Evolutionary conservation across 257 asterid genomes (phyloP).

Genomic region (Gardenia jasminoides): DNA sequence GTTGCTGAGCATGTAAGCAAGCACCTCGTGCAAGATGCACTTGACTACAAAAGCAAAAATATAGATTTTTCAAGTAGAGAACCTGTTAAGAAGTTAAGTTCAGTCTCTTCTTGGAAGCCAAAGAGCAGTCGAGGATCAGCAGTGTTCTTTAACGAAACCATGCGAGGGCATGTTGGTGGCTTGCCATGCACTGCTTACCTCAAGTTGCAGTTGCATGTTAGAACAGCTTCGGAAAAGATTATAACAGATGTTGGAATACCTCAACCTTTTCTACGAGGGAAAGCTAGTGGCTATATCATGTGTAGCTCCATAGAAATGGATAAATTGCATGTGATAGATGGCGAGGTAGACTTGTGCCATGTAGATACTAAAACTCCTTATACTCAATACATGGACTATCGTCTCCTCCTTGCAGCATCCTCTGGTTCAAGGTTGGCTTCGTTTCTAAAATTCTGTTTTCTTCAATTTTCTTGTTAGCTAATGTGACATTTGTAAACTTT

Average conservation of each 20-base stretch:
- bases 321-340: conserved; percentile 38
- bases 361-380: conserved; percentile 48
- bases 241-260: too few relatives aligned
- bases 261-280: conserved; percentile 30
- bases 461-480: neutral
- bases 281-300: conserved; percentile 43
- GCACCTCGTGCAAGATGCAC: conserved; percentile 28
- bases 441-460: too few relatives aligned
- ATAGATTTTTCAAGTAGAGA: neutral
- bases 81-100: conserved; percentile 12
- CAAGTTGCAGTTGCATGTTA: conserved; percentile 26
- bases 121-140: neutral
- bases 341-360: conserved; percentile 48
- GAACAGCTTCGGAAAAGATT: too few relatives aligned
- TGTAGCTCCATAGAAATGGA: conserved; percentile 41
- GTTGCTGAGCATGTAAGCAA: conserved; percentile 51
- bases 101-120: conserved; percentile 8
- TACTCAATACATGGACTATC: conserved; percentile 58
- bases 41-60: conserved; percentile 7
- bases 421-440: conserved; percentile 61
- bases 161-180: conserved; percentile 54
- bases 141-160: conserved; percentile 30
- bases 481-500: neutral
- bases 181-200: conserved; percentile 43
- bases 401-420: conserved; percentile 47